Percentiles rank a stretch among this genome's conserved stretches.
phyloP scores from a whole-genome alignment of 768 basidiomycete species.

The Naganishia vishniacii region DNA sequence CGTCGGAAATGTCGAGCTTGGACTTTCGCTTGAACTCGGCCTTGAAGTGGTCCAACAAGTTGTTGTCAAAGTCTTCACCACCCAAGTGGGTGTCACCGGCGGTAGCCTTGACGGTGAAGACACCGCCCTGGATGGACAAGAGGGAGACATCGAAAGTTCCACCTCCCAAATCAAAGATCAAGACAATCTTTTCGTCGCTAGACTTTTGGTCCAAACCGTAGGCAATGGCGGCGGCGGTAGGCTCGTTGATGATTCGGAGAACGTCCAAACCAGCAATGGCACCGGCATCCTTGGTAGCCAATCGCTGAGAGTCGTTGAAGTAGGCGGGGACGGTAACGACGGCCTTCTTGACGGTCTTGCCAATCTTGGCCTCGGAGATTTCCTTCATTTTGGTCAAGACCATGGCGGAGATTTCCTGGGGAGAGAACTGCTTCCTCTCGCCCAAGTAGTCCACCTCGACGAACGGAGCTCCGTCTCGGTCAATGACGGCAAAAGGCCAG shows the following conservation, averaged over 20 bases:
- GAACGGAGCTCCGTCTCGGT: constrained; percentile 93
- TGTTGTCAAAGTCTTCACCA: constrained; percentile 99
- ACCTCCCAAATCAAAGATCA: constrained; percentile 99
- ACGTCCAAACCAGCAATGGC: constrained; percentile 96
- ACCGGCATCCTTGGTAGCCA: constrained; percentile 98
- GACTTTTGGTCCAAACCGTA: constrained; percentile 91
- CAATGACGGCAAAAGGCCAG: constrained; percentile 96
- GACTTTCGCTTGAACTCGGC: constrained; percentile 97
- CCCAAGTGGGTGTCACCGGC: constrained; percentile 99
- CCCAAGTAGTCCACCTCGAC: constrained; percentile 89
- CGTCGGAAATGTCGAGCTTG: constrained; percentile 95
- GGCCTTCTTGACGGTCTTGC: constrained; percentile 96
- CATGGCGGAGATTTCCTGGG: constrained; percentile 99
- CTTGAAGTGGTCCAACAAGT: constrained; percentile 97
- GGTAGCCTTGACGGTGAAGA: constrained; percentile 80
- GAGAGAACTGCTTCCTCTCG: constrained; percentile 93
- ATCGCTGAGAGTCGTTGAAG: constrained; percentile 99
- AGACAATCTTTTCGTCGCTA: constrained; percentile 91
- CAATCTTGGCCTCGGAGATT: constrained; percentile 97
- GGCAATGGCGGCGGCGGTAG: constrained; percentile 97
- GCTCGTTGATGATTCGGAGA: constrained; percentile 99
- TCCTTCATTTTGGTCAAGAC: constrained; percentile 99
- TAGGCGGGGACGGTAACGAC: constrained; percentile 99
- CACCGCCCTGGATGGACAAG: constrained; percentile 93
- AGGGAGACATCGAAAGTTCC: constrained; percentile 99